Evolutionary conservation across 1,139 yeast genomes (phyloP), one percentile per base, ranked within the genome.

Genomic region (Candida gigantensis): DNA sequence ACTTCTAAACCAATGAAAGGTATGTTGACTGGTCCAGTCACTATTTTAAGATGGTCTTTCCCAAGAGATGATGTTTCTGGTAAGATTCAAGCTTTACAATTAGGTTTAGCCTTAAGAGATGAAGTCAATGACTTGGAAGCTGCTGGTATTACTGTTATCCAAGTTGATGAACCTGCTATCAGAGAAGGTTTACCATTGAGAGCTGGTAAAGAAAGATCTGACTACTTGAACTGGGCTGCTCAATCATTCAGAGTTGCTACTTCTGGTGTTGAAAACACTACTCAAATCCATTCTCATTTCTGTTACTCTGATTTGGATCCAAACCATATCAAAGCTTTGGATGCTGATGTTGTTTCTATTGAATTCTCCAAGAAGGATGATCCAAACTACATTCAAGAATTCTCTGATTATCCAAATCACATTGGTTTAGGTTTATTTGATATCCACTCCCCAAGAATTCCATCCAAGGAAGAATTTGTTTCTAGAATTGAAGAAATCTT

Each of bases 1-100:
- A 89, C 97, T 62, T 73, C 81, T 60, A 85, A 85, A 77, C 97
- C 97, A 66, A 85, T 92, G 82, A 92, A 92, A 83, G 98, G 98
- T 86, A 92, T 92, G 98, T 85, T 92, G 70, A 90, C 98, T 66
- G 98, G 98, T 75, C 98, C 98, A 68, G 95, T 92, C 58, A 92
- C 98, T 61, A 88, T 95, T 74, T 84, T 92, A 69, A 88, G 98
- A 84, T 92, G 98, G 98, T 92, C 98, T 59, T 92, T 92, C 97
- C 98, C 98, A 77, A 88, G 98, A 84, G 94, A 90, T 66, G 98
- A 92, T 62, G 85, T 92, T 55, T 79, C 96, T 51, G 94, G 87
- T 75, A 81, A 87, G 78, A 78, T 82, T 53, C 98, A 92, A 79
- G 90, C 97, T 58, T 80, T 87, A 68, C 98, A 92, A 81, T 85